These are phyloP conservation scores for Amylostereum areolatum DNA, from an alignment of 1,284 basidiomycete genomes.

Conservation along the genomic window DNA sequence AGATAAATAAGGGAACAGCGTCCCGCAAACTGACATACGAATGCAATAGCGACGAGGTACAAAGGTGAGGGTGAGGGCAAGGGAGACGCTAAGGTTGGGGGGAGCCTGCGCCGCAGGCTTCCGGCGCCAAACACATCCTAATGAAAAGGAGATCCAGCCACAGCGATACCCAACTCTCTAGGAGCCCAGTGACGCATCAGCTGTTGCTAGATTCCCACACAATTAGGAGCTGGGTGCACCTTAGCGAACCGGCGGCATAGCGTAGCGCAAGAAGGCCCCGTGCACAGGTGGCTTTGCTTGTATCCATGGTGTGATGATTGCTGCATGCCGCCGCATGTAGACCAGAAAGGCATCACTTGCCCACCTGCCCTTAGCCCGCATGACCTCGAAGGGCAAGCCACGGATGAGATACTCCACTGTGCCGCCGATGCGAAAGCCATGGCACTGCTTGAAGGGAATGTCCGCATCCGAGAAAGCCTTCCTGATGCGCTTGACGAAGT, in stretches of 20 bases:
- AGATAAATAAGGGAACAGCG: too few relatives aligned
- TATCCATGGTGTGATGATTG: slow-evolving; percentile 16
- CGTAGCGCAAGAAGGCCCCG: not conserved
- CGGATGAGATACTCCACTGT: slow-evolving; percentile 32
- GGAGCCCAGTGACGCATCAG: not conserved
- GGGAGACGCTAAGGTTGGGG: too few relatives aligned
- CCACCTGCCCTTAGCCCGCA: slow-evolving; percentile 30
- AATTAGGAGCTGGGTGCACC: not conserved
- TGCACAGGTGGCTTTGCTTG: slow-evolving; percentile 3
- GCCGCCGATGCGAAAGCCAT: slow-evolving; percentile 33
- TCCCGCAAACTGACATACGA: too few relatives aligned
- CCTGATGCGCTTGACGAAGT: slow-evolving; percentile 19
- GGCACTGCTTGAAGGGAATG: slow-evolving; percentile 19
- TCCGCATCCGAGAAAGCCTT: slow-evolving; percentile 13
- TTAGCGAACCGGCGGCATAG: not conserved
- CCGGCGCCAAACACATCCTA: too few relatives aligned
- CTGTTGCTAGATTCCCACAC: not conserved
- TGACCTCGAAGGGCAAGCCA: slow-evolving; percentile 27
- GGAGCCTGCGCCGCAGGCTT: too few relatives aligned
- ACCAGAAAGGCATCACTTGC: slow-evolving; percentile 24
- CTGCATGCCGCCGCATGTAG: slow-evolving; percentile 16
- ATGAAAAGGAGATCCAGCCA: too few relatives aligned
- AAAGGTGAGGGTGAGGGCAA: too few relatives aligned
- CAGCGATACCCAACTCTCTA: too few relatives aligned
- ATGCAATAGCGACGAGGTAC: too few relatives aligned